Evolutionary conservation across 257 asterid species (phyloP).

Genomic region (Gardenia jasminoides): DNA sequence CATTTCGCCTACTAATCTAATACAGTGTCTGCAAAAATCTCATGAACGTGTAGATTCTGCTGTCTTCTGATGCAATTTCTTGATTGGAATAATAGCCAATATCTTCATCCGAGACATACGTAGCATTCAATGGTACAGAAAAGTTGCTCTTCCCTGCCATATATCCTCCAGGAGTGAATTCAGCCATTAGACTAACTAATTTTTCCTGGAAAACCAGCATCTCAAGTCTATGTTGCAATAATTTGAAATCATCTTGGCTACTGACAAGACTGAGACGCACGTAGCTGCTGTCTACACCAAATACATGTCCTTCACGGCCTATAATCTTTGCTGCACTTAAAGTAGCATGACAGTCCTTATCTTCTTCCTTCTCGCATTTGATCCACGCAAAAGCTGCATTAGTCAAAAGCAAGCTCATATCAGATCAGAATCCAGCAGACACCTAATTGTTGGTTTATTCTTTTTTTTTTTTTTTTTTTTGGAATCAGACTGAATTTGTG

Average conservation of each 20-base stretch:
- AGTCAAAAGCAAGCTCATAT: neutral
- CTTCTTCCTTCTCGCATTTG: constrained; percentile 23
- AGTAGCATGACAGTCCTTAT: constrained; percentile 15
- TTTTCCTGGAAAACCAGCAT: constrained; percentile 13
- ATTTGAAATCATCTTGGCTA: constrained; percentile 22
- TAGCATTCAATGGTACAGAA: neutral
- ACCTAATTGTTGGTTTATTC: no score
- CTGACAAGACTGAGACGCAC: constrained; percentile 24
- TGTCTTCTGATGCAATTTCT: neutral
- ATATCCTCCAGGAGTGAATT: neutral
- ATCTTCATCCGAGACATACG: neutral
- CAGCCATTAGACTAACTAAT: neutral
- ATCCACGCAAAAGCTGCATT: constrained; percentile 29
- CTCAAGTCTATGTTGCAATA: constrained; percentile 13
- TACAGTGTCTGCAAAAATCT: neutral
- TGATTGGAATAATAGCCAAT: neutral
- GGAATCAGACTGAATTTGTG: no score
- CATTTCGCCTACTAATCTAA: no score
- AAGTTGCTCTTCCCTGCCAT: neutral
- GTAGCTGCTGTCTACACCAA: constrained; percentile 14
- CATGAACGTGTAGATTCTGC: neutral
- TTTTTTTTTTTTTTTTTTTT: no score
- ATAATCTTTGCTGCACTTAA: constrained; percentile 20
- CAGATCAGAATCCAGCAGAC: no score
- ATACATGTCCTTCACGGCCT: constrained; percentile 23